Percentiles rank a stretch among this genome's conserved stretches.
Conservation (phyloP, 768 basidiomycete species). For the Psilocybe tampanensis region DNA sequence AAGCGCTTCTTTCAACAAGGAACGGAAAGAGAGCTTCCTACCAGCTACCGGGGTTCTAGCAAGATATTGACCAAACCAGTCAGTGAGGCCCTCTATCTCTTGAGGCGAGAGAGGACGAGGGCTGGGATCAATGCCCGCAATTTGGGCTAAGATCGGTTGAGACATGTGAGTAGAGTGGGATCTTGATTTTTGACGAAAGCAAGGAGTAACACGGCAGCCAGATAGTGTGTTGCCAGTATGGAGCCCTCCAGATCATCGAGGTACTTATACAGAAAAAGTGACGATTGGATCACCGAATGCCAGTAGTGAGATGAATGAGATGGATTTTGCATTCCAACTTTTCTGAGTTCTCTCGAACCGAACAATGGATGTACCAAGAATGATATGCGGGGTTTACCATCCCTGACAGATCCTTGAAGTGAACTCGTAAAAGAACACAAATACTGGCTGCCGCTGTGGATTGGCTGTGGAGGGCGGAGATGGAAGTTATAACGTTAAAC, state of each 20-base stretch:
- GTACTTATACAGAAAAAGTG: not conserved
- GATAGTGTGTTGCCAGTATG: no score
- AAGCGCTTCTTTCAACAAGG: not conserved
- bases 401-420: no score
- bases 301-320: no score
- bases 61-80: conserved; percentile 6
- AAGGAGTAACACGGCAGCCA: not conserved
- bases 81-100: conserved; percentile 2
- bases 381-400: no score
- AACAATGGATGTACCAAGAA: no score
- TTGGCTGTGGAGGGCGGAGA: no score
- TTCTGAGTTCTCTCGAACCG: no score
- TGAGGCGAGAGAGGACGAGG: not conserved
- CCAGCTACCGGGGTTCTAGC: not conserved
- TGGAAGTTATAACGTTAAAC: no score
- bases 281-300: no score
- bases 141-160: conserved; percentile 1
- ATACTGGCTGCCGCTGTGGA: no score
- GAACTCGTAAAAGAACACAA: no score
- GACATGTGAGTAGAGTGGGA: not conserved
- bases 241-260: not conserved
- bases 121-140: conserved; percentile 3
- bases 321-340: no score
- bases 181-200: not conserved
- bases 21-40: not conserved